Conservation (phyloP, 2,329 filamentous ascomycete genomes). For the Blumeria graminis region DNA sequence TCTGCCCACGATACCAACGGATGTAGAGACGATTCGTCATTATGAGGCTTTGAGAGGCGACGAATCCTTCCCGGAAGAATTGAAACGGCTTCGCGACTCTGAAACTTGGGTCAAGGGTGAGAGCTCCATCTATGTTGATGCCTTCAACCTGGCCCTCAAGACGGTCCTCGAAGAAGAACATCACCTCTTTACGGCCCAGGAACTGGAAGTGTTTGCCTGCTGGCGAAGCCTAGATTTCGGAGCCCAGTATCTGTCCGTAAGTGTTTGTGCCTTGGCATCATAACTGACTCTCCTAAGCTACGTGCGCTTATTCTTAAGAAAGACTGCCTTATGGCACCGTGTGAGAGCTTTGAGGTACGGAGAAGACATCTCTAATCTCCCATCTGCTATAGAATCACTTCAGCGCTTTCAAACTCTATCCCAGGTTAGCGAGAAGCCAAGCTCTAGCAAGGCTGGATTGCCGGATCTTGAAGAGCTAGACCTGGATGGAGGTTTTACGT, state of each 20-base stretch:
- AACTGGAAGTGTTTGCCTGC: constrained; percentile 48
- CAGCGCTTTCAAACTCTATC: constrained; percentile 35
- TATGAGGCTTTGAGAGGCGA: constrained; percentile 39
- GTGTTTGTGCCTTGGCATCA: background rate
- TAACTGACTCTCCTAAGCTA: constrained; percentile 30
- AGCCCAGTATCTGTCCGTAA: constrained; percentile 60
- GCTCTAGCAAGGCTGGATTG: no score
- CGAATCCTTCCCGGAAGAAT: constrained; percentile 17
- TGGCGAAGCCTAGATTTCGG: constrained; percentile 62
- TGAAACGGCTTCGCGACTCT: constrained; percentile 19
- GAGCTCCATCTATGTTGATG: constrained; percentile 89
- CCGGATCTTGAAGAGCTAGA: no score
- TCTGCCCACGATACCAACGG: constrained; percentile 40
- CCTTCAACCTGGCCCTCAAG: constrained; percentile 77
- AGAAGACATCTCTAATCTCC: constrained; percentile 55
- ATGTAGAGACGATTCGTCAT: constrained; percentile 49
- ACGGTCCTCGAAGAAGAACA: constrained; percentile 76
- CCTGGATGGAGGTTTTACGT: constrained; percentile 28
- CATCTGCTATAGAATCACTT: constrained; percentile 37
- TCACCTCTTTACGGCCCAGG: constrained; percentile 63
- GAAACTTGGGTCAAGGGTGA: constrained; percentile 42
- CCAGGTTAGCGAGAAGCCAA: background rate
- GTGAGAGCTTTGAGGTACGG: constrained; percentile 56
- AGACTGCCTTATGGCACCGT: constrained; percentile 79
- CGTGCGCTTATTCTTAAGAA: constrained; percentile 76